A percentile compares a stretch with the other conserved stretches of the same genome.
Conservation (phyloP, 176 grass and related monocot species). For the Pharus latifolius region DNA sequence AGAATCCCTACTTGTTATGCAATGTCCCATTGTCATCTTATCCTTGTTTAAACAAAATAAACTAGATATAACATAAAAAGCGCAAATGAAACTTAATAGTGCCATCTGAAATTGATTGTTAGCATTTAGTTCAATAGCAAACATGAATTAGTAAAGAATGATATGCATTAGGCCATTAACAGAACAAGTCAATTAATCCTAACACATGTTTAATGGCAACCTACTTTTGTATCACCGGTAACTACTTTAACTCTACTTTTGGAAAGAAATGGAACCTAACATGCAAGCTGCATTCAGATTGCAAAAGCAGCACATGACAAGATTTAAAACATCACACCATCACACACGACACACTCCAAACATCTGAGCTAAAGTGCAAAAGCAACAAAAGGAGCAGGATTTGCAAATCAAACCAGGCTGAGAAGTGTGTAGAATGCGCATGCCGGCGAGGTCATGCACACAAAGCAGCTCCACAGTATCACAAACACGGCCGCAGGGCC, state of each 20-base stretch:
- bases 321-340: slow-evolving; percentile 17
- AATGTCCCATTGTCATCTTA: neutral
- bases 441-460: slow-evolving; percentile 59
- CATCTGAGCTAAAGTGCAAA: neutral
- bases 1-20: neutral
- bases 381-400: slow-evolving; percentile 1
- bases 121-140: neutral
- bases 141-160: neutral
- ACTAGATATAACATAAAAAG: too few relatives aligned
- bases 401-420: slow-evolving; percentile 52
- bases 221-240: slow-evolving; percentile 24
- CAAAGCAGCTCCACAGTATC: slow-evolving; percentile 85
- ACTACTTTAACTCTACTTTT: slow-evolving; percentile 23
- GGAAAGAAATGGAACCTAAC: slow-evolving; percentile 26
- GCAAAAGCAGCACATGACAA: slow-evolving; percentile 22
- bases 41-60: slow-evolving; percentile 6
- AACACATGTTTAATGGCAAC: neutral
- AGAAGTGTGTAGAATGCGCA: slow-evolving; percentile 63
- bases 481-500: slow-evolving; percentile 78
- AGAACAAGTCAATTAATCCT: slow-evolving; percentile 11
- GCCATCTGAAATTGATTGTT: neutral
- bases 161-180: neutral
- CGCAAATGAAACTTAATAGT: neutral
- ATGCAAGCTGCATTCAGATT: slow-evolving; percentile 20
- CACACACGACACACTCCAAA: slow-evolving; percentile 10